Conservation (phyloP, 2,329 filamentous ascomycete species). For the Hymenoscyphus fructigenus region DNA sequence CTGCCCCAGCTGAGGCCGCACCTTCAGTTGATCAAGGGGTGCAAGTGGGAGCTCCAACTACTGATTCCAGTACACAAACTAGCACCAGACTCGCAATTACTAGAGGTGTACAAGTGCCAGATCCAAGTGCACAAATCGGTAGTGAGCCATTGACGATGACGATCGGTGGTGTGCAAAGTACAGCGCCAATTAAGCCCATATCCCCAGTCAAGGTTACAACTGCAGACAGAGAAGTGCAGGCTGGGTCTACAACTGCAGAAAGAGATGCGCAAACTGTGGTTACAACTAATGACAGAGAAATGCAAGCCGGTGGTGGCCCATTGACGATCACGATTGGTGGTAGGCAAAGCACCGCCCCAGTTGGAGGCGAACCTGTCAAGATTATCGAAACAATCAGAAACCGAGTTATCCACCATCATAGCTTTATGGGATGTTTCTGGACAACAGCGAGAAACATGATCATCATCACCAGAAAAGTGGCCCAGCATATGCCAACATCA, state of each 20-base stretch:
- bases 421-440: background rate
- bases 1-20: too few species aligned
- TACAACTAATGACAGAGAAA: too few species aligned
- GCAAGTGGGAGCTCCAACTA: too few species aligned
- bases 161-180: background rate
- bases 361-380: background rate
- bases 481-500: background rate
- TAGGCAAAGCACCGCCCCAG: background rate
- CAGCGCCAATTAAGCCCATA: background rate
- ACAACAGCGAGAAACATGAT: background rate
- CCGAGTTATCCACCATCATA: background rate
- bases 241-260: too few species aligned
- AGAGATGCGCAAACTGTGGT: too few species aligned
- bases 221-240: background rate
- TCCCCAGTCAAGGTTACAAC: background rate
- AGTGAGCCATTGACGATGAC: background rate
- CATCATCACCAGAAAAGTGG: background rate
- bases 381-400: background rate
- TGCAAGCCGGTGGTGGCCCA: too few species aligned
- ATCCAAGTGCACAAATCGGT: background rate
- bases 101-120: too few species aligned
- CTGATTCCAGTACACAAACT: too few species aligned
- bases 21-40: too few species aligned
- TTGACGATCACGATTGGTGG: background rate
- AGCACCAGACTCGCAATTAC: too few species aligned